Evolutionary conservation across 129 eudicot genomes (phyloP).

Genomic region (Silybum marianum): DNA sequence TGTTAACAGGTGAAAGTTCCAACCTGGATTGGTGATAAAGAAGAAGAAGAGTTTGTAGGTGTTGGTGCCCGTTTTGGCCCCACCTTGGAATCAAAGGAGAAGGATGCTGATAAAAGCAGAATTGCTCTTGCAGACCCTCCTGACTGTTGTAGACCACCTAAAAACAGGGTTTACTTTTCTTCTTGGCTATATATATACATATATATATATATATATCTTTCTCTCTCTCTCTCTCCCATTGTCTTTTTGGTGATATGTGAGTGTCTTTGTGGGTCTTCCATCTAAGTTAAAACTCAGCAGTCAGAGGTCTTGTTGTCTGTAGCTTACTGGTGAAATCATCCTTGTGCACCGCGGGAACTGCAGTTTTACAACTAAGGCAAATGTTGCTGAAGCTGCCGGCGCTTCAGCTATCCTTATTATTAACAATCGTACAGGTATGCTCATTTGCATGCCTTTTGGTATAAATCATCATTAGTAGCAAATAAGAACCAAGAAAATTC

Average conservation of each 20-base stretch:
- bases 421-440: conserved; percentile 71
- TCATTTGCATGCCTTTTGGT: conserved; percentile 9
- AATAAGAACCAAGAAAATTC: neutral
- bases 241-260: neutral
- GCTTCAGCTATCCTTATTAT: conserved; percentile 92
- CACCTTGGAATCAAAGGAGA: conserved; percentile 95
- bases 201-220: too few relatives aligned
- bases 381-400: conserved; percentile 95
- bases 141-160: conserved; percentile 88
- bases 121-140: conserved; percentile 95
- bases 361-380: conserved; percentile 89
- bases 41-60: conserved; percentile 83
- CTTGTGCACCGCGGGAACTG: conserved; percentile 98
- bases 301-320: conserved; percentile 43
- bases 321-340: conserved; percentile 95
- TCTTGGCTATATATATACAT: neutral
- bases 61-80: conserved; percentile 99
- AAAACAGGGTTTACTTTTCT: conserved; percentile 61
- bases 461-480: neutral
- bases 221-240: neutral
- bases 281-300: conserved; percentile 42
- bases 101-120: conserved; percentile 78
- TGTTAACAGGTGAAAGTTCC: conserved; percentile 86
- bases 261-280: conserved; percentile 29
- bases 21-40: conserved; percentile 73